Evolutionary conservation across 345 rosid genomes (phyloP).

Genomic region (Melastoma malabathricum): DNA sequence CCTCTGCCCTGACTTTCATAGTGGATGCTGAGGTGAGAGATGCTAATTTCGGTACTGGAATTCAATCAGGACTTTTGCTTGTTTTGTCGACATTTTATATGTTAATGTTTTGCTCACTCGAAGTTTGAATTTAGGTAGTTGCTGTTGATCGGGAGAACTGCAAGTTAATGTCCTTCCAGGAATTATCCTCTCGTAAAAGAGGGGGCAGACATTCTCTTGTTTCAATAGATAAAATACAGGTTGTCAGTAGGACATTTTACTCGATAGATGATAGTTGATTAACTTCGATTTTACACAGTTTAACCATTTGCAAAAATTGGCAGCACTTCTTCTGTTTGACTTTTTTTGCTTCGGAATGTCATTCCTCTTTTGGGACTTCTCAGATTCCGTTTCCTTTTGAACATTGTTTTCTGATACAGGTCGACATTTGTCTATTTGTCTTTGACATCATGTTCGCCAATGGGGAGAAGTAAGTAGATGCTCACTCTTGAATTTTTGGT

Average conservation of each 20-base stretch:
- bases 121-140: slow-evolving; percentile 48
- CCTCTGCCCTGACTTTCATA: slow-evolving; percentile 48
- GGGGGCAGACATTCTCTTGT: slow-evolving; percentile 60
- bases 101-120: not conserved
- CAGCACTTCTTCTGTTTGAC: not conserved
- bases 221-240: slow-evolving; percentile 53
- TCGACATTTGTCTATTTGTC: slow-evolving; percentile 63
- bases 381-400: not conserved
- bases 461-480: slow-evolving; percentile 49
- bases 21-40: slow-evolving; percentile 74
- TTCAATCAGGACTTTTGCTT: not conserved
- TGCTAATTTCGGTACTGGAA: not conserved
- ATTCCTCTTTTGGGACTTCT: not conserved
- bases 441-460: slow-evolving; percentile 84
- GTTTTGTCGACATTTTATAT: not conserved
- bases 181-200: slow-evolving; percentile 75
- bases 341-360: not conserved
- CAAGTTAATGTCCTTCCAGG: slow-evolving; percentile 90
- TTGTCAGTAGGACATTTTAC: slow-evolving; percentile 4
- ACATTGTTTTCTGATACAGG: slow-evolving; percentile 35
- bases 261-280: not conserved
- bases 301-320: too few species aligned
- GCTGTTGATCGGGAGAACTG: slow-evolving; percentile 66
- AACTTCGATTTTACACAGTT: too few species aligned
- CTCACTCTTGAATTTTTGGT: not conserved